Evolutionary conservation across 805 yeast species (phyloP).

Genomic region (Gaillardinia entomophila): DNA sequence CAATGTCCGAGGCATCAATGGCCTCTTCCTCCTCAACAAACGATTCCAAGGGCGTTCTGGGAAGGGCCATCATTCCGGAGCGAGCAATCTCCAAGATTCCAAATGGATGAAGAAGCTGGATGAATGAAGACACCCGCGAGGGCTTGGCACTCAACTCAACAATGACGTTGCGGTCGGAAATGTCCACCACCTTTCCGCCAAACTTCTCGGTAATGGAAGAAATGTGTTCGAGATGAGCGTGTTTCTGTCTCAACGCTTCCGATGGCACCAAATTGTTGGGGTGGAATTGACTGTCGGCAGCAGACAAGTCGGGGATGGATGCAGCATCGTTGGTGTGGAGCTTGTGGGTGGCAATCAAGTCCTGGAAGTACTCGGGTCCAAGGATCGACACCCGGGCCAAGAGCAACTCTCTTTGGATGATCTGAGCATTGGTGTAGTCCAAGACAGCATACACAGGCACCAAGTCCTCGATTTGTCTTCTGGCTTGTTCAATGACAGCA

Average conservation of each 20-base stretch:
- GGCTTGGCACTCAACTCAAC: slow-evolving; percentile 95
- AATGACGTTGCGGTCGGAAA: slow-evolving; percentile 87
- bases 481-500: slow-evolving; percentile 94
- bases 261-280: slow-evolving; percentile 87
- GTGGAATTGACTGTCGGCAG: slow-evolving; percentile 54
- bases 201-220: slow-evolving; percentile 76
- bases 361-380: slow-evolving; percentile 98
- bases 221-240: slow-evolving; percentile 80
- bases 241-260: slow-evolving; percentile 92
- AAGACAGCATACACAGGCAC: slow-evolving; percentile 98
- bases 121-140: slow-evolving; percentile 76
- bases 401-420: slow-evolving; percentile 84
- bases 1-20: slow-evolving; percentile 59
- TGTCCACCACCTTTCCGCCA: slow-evolving; percentile 90
- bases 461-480: slow-evolving; percentile 95
- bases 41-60: slow-evolving; percentile 83
- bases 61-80: slow-evolving; percentile 98
- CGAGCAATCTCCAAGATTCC: slow-evolving; percentile 95
- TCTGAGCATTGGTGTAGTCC: slow-evolving; percentile 86
- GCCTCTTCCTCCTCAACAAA: slow-evolving; percentile 37
- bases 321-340: slow-evolving; percentile 35
- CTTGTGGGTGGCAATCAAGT: slow-evolving; percentile 80
- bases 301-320: slow-evolving; percentile 38
- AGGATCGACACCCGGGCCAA: slow-evolving; percentile 87
- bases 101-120: slow-evolving; percentile 88